Base-by-base conservation (phyloP, 2,329 filamentous ascomycete genomes). In the Geosmithia morbida region DNA sequence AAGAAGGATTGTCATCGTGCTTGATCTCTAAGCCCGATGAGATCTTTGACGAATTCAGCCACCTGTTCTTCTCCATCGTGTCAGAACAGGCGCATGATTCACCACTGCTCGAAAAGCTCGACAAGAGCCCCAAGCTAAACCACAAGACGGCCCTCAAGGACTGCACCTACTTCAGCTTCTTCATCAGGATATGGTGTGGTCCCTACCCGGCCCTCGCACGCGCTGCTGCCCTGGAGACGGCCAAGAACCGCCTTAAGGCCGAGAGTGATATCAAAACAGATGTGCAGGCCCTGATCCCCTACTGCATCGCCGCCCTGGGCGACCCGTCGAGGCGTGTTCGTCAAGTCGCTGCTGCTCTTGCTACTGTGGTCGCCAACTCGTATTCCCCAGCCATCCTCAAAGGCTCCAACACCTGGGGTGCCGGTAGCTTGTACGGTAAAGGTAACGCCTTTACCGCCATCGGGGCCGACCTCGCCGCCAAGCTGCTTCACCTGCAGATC, bases 211-310 rank as follows among this genome's bases (percentile, higher is more conserved):
- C 78, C 2, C 66, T 85, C 43, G 81, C 80, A 2, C 79, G 85
- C 51, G 72, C 75, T 48, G 74, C 80, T 8, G 86, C 88, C 11
- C 64, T 95, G 45, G 77, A 81, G 41, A 71, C 79, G 57, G 74
- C 79, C 14, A 77, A 79, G 50, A 69, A 69, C 29, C 69, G 71
- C 22, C 60, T 87, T 17, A 75, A 76, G 47, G 61, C 65, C 10
- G 63, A 64, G 14, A 70, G 74, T 49, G 69, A 67, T 47, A 61
- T 58, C 19, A 66, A 67, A 18, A 58, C 75, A 7, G 85, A 95
- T 59, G 72, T 89, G 45, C 90, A 97, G 59, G 76, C 79, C 11
- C 61, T 96, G 17, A 59, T 95, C n/a, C 90, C 90, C 2, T 96
- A 94, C 63, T 69, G 83, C 30, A 66, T 96, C 43, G 70, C 75